phyloP scores from a whole-genome alignment of 352 stramenopile species.

The Pythium rishiriense region DNA sequence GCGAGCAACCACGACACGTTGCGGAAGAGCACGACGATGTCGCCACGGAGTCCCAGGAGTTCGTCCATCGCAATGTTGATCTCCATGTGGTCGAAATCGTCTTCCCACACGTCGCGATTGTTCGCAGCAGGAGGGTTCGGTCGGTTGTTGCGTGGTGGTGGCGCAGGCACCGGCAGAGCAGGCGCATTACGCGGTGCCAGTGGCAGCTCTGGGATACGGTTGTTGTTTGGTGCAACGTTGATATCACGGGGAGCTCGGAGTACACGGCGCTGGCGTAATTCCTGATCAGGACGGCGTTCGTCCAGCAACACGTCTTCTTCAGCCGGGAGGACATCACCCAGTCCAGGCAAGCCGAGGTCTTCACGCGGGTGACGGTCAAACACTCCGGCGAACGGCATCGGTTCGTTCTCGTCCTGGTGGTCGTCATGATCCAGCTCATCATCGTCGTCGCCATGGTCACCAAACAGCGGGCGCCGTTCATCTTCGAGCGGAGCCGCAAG shows the following conservation, averaged over 20 bases:
- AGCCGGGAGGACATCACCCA: constrained; percentile 9
- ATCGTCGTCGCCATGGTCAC: constrained; percentile 25
- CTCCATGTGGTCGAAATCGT: constrained; percentile 92
- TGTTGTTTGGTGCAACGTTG: constrained; percentile 6
- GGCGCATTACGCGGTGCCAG: constrained; percentile 17
- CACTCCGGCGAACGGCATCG: constrained; percentile 23
- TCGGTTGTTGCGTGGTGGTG: constrained; percentile 27
- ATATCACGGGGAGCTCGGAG: constrained; percentile 12
- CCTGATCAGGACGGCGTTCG: constrained; percentile 10
- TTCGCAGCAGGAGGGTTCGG: constrained; percentile 39
- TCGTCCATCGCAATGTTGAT: constrained; percentile 97
- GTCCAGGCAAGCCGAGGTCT: constrained; percentile 30
- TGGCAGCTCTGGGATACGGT: constrained; percentile 14
- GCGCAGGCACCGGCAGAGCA: constrained; percentile 6
- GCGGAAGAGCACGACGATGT: constrained; percentile 92
- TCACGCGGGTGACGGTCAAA: constrained; percentile 27
- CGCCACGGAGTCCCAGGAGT: constrained; percentile 94
- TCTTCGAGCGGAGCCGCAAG: neutral
- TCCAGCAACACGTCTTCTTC: constrained; percentile 19
- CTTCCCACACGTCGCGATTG: constrained; percentile 69
- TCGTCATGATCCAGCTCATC: constrained; percentile 4
- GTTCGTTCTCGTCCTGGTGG: neutral
- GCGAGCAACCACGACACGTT: constrained; percentile 97
- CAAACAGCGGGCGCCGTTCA: constrained; percentile 1
- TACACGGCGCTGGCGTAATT: constrained; percentile 23